These are phyloP conservation scores for Plasmopara muralis DNA, from an alignment of 352 stramenopile species.

Conservation along the genomic window DNA sequence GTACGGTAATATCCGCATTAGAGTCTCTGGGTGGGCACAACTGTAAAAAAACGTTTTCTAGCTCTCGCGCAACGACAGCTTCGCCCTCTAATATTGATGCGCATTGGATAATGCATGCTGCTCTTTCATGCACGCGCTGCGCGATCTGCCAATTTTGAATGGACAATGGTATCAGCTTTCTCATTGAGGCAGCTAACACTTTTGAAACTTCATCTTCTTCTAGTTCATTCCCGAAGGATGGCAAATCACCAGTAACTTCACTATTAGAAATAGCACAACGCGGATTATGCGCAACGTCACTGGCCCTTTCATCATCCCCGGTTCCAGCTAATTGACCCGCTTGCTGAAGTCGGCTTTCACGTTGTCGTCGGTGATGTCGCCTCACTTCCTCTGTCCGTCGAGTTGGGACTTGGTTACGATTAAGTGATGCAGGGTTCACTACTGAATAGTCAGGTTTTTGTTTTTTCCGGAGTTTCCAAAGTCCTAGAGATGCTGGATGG, in stretches of 20 bases:
- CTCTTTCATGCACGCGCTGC: constrained; percentile 54
- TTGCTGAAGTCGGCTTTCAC: constrained; percentile 25
- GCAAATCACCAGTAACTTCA: constrained; percentile 19
- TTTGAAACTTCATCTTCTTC: constrained; percentile 76
- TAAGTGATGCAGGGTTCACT: constrained; percentile 41
- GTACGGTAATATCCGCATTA: constrained; percentile 7
- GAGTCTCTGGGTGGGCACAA: constrained; percentile 32
- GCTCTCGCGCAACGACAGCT: constrained; percentile 24
- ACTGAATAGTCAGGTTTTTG: constrained; percentile 31
- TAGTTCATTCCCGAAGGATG: constrained; percentile 42
- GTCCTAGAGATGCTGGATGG: constrained; percentile 55
- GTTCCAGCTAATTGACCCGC: constrained; percentile 17
- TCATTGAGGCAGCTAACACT: constrained; percentile 41
- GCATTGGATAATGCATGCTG: constrained; percentile 45
- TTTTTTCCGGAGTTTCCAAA: constrained; percentile 57
- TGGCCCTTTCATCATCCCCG: constrained; percentile 22
- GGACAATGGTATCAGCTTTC: constrained; percentile 51
- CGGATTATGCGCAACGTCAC: constrained; percentile 8
- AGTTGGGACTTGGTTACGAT: constrained; percentile 17
- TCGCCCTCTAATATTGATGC: constrained; percentile 45
- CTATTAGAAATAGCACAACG: constrained; percentile 20
- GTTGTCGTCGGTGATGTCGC: constrained; percentile 21
- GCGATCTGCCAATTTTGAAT: constrained; percentile 64
- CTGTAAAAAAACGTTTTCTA: constrained; percentile 57
- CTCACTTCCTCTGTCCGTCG: constrained; percentile 44